Base-by-base conservation (phyloP, 208 protist species). In the Naegleria gruberi region DNA sequence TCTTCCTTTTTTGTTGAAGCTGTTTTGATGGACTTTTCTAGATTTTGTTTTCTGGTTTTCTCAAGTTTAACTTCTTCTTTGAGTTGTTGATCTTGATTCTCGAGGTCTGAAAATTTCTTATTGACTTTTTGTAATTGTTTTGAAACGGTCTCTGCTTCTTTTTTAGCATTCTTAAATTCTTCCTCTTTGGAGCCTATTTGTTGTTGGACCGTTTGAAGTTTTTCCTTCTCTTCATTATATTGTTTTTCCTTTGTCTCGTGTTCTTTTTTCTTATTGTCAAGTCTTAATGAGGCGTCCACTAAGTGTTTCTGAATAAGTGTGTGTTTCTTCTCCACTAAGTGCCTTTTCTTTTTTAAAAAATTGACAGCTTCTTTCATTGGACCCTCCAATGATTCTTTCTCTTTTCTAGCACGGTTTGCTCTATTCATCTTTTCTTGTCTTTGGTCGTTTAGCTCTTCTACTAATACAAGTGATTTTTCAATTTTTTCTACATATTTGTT, bases 401-500 rank as follows among this genome's bases (percentile, higher is more conserved):
- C 98, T 55, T 97, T 96, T 90, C 97, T 97, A 23, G 96, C 93
- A 6, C 97, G 94, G n/a, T 98, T 96, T 77, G 99, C 92, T 40
- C 94, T 92, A 91, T 98, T 97, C 3, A 98, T 92, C 81, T 97
- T 95, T 77, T 98, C 95, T 0, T 97, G 93, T 15, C 97, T 94
- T 73, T 96, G 91, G 51, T 98, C 94, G 93, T 99, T 98, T 19
- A 97, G 92, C 46, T 92, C 91, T 87, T 99, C 98, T 8, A 99
- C 92, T 15, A 91, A 10, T 89, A 93, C 92, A 3, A 93, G 95
- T 45, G 94, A 91, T 34, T 95, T 91, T 46, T 97, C 93, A 90
- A 99, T 99, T 42, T 93, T 90, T 73, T 95, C 92, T 17, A 99
- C 92, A 90, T 96, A 98, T 84, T 95, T 91, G 88, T 97, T 97